phyloP scores from a whole-genome alignment of 1,284 basidiomycete species.

The Puccinia polysora region DNA sequence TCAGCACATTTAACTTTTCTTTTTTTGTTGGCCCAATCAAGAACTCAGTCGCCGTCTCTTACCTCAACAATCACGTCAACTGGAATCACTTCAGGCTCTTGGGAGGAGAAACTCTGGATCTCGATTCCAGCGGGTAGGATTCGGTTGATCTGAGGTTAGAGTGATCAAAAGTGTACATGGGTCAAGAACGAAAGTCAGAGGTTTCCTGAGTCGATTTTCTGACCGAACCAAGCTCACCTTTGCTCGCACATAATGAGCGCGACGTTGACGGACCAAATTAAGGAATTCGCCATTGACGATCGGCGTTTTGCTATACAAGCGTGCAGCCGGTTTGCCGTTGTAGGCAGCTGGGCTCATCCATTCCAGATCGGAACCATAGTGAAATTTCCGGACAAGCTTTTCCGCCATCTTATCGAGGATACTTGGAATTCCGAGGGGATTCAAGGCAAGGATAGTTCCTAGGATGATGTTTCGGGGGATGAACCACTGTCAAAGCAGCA shows the following conservation, averaged over 20 bases:
- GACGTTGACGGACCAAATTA: slow-evolving; percentile 17
- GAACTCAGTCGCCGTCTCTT: background rate
- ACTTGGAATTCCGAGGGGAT: slow-evolving; percentile 5
- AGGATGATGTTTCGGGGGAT: slow-evolving; percentile 33
- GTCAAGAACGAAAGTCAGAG: background rate
- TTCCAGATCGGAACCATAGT: slow-evolving; percentile 22
- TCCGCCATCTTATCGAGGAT: slow-evolving; percentile 11
- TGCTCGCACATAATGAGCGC: slow-evolving; percentile 29
- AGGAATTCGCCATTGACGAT: slow-evolving; percentile 39
- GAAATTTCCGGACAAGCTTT: slow-evolving; percentile 1
- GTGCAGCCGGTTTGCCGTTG: background rate
- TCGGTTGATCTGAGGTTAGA: background rate
- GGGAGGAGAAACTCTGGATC: background rate
- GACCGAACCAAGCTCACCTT: background rate
- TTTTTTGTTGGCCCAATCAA: background rate
- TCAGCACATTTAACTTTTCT: background rate
- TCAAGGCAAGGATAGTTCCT: background rate
- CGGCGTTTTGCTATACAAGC: slow-evolving; percentile 34
- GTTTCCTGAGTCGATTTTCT: background rate
- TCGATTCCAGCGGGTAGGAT: slow-evolving; percentile 5
- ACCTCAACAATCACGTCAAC: slow-evolving; percentile 40
- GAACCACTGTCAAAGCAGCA: no score
- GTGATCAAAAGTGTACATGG: background rate
- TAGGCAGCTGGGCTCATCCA: slow-evolving; percentile 19
- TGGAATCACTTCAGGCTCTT: background rate